Conservation (phyloP, 371 early-diverging fungal species). For the Chytridium lagenaria region DNA sequence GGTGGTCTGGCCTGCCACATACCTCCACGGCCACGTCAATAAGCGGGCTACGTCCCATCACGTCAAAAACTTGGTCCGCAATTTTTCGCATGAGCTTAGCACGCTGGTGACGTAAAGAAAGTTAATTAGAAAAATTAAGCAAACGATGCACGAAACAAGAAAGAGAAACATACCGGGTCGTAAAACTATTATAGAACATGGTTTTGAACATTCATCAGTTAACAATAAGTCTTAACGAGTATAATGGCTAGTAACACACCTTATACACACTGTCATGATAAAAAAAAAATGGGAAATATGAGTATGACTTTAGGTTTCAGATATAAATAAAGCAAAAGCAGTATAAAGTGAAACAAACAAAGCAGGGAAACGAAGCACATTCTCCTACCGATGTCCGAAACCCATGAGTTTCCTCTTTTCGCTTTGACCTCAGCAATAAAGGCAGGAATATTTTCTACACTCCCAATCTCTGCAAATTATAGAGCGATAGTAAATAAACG, state of each 20-base stretch:
- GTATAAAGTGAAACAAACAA: background rate
- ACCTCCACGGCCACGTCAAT: slow-evolving; percentile 72
- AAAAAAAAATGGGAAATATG: too few relatives aligned
- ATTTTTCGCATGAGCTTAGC: slow-evolving; percentile 45
- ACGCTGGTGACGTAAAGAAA: slow-evolving; percentile 20
- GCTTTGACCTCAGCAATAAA: slow-evolving; percentile 59
- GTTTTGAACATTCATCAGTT: too few relatives aligned
- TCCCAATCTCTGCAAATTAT: slow-evolving; percentile 63
- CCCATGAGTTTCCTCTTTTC: slow-evolving; percentile 67
- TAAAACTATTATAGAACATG: slow-evolving; percentile 34
- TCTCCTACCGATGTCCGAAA: slow-evolving; percentile 53
- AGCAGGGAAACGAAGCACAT: background rate
- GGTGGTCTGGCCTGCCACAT: too few relatives aligned
- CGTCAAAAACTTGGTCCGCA: slow-evolving; percentile 59
- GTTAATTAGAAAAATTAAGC: background rate
- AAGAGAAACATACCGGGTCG: slow-evolving; percentile 46
- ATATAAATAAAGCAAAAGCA: background rate
- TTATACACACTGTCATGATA: slow-evolving; percentile 57
- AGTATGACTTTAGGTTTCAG: too few relatives aligned
- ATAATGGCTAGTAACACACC: too few relatives aligned
- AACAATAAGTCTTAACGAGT: too few relatives aligned
- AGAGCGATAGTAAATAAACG: too few relatives aligned
- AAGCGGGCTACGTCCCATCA: slow-evolving; percentile 62
- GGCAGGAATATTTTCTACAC: slow-evolving; percentile 59
- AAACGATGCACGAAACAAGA: background rate